These are phyloP conservation scores for Auricularia auricula-judae DNA, from an alignment of 768 basidiomycete species.

Conservation along the genomic window DNA sequence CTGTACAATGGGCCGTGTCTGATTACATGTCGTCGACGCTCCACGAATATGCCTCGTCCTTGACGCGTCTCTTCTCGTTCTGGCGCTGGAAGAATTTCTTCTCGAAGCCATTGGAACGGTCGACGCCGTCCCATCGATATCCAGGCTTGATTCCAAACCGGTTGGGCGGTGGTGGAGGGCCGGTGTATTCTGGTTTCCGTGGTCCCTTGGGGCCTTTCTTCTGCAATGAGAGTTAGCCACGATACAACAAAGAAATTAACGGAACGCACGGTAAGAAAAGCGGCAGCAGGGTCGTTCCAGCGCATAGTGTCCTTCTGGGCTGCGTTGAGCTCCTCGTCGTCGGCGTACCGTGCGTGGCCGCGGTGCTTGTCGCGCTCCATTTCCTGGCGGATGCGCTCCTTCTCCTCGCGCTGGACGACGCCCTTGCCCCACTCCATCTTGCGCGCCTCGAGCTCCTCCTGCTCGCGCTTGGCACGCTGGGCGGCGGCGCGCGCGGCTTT, in stretches of 20 bases:
- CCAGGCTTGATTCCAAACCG: slow-evolving; percentile 93
- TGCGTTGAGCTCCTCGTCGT: slow-evolving; percentile 80
- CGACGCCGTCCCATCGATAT: slow-evolving; percentile 97
- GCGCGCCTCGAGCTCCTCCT: slow-evolving; percentile 74
- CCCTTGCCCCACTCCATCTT: slow-evolving; percentile 99
- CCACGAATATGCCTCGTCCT: slow-evolving; percentile 71
- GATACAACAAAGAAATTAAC: neutral
- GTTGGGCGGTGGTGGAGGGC: slow-evolving; percentile 86
- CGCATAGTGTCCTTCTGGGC: slow-evolving; percentile 68
- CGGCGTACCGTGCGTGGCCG: slow-evolving; percentile 63
- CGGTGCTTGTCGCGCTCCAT: slow-evolving; percentile 55
- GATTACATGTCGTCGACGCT: slow-evolving; percentile 86
- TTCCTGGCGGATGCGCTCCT: slow-evolving; percentile 52
- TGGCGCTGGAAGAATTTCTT: slow-evolving; percentile 78
- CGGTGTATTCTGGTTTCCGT: slow-evolving; percentile 72
- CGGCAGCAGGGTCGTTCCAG: slow-evolving; percentile 98
- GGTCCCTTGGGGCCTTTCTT: slow-evolving; percentile 69
- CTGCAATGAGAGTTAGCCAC: slow-evolving; percentile 24
- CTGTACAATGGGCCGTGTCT: too few species aligned
- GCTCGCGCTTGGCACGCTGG: slow-evolving; percentile 64
- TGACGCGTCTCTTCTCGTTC: slow-evolving; percentile 63
- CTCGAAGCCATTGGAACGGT: slow-evolving; percentile 90
- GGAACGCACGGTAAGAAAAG: slow-evolving; percentile 70
- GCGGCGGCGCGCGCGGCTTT: slow-evolving; percentile 80
- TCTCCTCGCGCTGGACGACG: slow-evolving; percentile 74